Evolutionary conservation across 257 asterid species (phyloP), one percentile per base, ranked within the genome.

Genomic region (Rubia yunnanensis): DNA sequence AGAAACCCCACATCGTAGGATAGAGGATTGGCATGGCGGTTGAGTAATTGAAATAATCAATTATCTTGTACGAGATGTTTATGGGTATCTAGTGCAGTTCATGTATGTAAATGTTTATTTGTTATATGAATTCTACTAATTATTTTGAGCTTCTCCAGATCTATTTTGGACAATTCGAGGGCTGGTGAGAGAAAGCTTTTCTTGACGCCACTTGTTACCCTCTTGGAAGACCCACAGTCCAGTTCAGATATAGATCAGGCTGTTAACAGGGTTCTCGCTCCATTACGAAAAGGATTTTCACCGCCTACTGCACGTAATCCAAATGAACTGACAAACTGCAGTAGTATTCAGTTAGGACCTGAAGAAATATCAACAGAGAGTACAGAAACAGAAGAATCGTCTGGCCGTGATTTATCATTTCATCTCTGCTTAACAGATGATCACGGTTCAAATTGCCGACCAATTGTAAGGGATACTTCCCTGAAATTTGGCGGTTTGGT

Each of bases 141-240:
- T 60, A 1, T 27, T 54, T 31, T 30, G 36, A 54, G 38, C 52
- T 70, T 74, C 55, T 80, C 53, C 84, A 92, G 84, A 72, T 63
- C 74, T 72, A 63, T 59, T 65, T 70, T 65, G 6, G 80, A 77
- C 46, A 70, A 60, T 66, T 53, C 36, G 62, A 80, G 49, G 72
- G 67, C 77, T 46, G 67, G 97, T 22, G 92, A 94, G 76, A 77
- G 87, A 83, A 94, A 86, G 88, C 81, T 71, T 69, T 88, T 90
- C 85, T 76, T 90, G 76, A 88, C 95, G 20, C 99, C 99, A 3
- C 80, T 94, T 34, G 85, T 90, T 66, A 88, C 99, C 64, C 57
- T 84, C 70, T 65, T 88, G 88, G 99, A 94, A 76, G 86, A 81
- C 70, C 89, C 91, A 34, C 81, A 59, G 27, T 81, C 80, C 68